These are phyloP conservation scores for Rhynchospora tenuis DNA, from an alignment of 176 grass and related monocot genomes.

Conservation along the genomic window DNA sequence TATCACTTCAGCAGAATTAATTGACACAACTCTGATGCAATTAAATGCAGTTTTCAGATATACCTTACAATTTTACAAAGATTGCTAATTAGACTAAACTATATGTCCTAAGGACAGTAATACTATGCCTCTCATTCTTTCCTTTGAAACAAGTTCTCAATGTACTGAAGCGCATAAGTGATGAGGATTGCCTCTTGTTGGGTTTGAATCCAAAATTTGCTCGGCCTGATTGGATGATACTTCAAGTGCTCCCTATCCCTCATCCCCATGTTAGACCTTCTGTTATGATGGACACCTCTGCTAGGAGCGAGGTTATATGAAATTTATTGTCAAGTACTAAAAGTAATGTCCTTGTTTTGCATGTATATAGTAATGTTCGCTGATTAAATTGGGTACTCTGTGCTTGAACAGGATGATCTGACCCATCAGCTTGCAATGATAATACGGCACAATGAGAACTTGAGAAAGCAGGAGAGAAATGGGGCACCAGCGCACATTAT, in stretches of 20 bases:
- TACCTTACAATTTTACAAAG: not conserved
- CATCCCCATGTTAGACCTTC: conserved; percentile 96
- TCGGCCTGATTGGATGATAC: conserved; percentile 99
- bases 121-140: conserved; percentile 1
- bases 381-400: not conserved
- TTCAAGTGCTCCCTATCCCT: conserved; percentile 96
- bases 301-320: conserved; percentile 78
- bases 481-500: conserved; percentile 97
- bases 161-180: conserved; percentile 94
- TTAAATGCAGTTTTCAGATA: not conserved
- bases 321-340: not conserved
- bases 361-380: not conserved
- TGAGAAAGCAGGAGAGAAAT: conserved; percentile 93
- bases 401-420: conserved; percentile 76
- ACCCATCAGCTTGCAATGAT: conserved; percentile 99
- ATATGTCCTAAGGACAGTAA: not conserved
- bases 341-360: not conserved
- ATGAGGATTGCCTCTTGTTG: conserved; percentile 87
- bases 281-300: conserved; percentile 99
- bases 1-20: not conserved
- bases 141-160: conserved; percentile 62
- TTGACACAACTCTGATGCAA: not conserved
- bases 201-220: conserved; percentile 88
- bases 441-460: conserved; percentile 96
- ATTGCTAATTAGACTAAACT: not conserved